Evolutionary conservation across 176 grass and related monocot species (phyloP).

Genomic region (Eragrostis nindensis): DNA sequence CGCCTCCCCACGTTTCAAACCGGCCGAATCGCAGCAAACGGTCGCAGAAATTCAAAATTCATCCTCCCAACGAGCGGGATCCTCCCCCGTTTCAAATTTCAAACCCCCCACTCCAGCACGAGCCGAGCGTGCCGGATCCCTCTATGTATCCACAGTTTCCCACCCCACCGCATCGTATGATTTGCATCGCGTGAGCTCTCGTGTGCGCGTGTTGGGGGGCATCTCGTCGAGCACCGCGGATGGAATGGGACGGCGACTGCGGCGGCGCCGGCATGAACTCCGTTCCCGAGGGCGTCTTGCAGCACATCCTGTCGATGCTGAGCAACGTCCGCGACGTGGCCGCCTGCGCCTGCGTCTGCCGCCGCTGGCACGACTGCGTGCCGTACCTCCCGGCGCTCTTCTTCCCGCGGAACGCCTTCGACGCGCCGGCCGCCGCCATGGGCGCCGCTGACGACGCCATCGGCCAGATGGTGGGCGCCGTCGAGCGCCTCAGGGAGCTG

Average conservation of each 20-base stretch:
- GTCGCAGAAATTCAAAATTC: conserved; percentile 30
- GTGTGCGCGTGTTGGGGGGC: not conserved
- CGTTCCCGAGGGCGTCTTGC: conserved; percentile 82
- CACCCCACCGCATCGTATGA: not conserved
- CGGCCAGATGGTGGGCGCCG: conserved; percentile 67
- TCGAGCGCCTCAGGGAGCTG: conserved; percentile 64
- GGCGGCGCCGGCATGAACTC: conserved; percentile 52
- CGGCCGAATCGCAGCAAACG: conserved; percentile 45
- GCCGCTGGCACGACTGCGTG: conserved; percentile 77
- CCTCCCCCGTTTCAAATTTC: conserved; percentile 47
- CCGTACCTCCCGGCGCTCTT: conserved; percentile 88
- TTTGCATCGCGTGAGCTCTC: not conserved
- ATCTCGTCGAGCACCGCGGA: conserved; percentile 19
- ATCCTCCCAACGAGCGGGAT: conserved; percentile 42
- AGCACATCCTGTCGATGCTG: conserved; percentile 76
- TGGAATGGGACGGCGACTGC: conserved; percentile 36
- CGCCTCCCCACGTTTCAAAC: conserved; percentile 38
- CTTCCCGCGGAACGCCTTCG: conserved; percentile 84
- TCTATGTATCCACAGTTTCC: not conserved
- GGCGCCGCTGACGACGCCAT: conserved; percentile 65
- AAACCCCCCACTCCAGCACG: conserved; percentile 8
- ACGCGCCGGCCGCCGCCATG: conserved; percentile 5
- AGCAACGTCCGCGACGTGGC: conserved; percentile 87
- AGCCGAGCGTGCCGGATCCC: conserved; percentile 4
- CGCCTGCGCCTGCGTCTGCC: conserved; percentile 72